phyloP scores from a whole-genome alignment of 768 basidiomycete genomes.

The Rickenella mellea region DNA sequence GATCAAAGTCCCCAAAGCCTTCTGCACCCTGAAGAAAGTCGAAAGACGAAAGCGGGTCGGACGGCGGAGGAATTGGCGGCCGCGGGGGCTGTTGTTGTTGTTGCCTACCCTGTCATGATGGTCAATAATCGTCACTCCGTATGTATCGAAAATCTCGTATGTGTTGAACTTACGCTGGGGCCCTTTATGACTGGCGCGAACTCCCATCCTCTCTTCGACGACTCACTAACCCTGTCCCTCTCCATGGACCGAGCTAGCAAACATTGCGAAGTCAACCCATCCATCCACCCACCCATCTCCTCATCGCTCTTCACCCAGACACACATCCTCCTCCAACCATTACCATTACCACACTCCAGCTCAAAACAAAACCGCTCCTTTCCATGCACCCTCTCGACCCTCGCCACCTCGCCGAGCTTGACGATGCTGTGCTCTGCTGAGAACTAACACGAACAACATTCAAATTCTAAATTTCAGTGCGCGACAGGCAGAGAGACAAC shows the following conservation, averaged over 20 bases:
- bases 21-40: constrained; percentile 35
- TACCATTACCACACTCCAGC: too few relatives aligned
- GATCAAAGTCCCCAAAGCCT: constrained; percentile 24
- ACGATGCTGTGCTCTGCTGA: constrained; percentile 53
- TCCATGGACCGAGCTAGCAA: too few relatives aligned
- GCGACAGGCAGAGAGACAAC: not conserved
- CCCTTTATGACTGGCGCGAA: too few relatives aligned
- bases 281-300: too few relatives aligned
- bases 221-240: too few relatives aligned
- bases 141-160: too few relatives aligned
- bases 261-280: too few relatives aligned
- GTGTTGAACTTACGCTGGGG: too few relatives aligned
- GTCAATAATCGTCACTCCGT: too few relatives aligned
- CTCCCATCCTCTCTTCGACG: too few relatives aligned
- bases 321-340: too few relatives aligned
- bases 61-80: constrained; percentile 26
- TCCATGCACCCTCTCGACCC: constrained; percentile 87
- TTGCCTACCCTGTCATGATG: constrained; percentile 5
- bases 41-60: constrained; percentile 19
- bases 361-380: constrained; percentile 90
- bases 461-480: constrained; percentile 6
- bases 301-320: too few relatives aligned
- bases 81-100: constrained; percentile 20
- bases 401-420: constrained; percentile 65
- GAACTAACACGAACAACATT: constrained; percentile 28